Base-by-base conservation (phyloP, 225 moss, liverwort and hornwort genomes). In the Asterella californica region DNA sequence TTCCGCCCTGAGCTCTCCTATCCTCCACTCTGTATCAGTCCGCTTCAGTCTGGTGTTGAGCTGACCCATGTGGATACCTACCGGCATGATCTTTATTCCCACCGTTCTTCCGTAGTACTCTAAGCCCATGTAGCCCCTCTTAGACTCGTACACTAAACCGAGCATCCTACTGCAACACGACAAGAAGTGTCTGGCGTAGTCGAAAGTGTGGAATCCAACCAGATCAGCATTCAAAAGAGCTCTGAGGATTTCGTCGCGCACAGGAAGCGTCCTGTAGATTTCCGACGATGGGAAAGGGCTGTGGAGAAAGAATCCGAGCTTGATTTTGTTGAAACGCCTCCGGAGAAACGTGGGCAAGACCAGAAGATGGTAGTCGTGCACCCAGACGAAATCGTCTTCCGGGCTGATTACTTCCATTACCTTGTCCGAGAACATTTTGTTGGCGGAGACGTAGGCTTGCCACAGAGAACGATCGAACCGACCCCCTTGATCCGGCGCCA, bases 31-130 rank as follows among this genome's bases (percentile, higher is more conserved):
- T 0, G 95, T 92, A 42, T 93, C 91, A 12, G 86, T 81, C 14
- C 90, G 85, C 22, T 83, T 76, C 32, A 96, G 84, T 38, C 92
- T 84, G 21, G 86, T 78, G 11, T 91, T 86, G 48, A 96, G 87
- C 87, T 93, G 95, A 55, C 90, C 92, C 95, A 96, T 93, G 77
- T 96, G 95, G n/a, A 96, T 90, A 15, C 95, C 95, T 27, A 96
- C 93, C 0, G 95, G 95, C 79, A 96, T 86, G 80, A 96, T 96
- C 84, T 96, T 96, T 67, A 96, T 96, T 27, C 95, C 95, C 81
- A 96, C 95, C 0, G 91, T 93, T 68, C 95, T 88, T 25, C 95
- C 95, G 52, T 96, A 92, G 72, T 96, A 96, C 69, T 96, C 95
- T 78, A 96, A 79, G 18, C 95, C 95, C 85, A 96, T 96, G 88